Evolutionary conservation across 202 grass and related monocot species (phyloP).

Genomic region (Schoenoplectus tabernaemontani): DNA sequence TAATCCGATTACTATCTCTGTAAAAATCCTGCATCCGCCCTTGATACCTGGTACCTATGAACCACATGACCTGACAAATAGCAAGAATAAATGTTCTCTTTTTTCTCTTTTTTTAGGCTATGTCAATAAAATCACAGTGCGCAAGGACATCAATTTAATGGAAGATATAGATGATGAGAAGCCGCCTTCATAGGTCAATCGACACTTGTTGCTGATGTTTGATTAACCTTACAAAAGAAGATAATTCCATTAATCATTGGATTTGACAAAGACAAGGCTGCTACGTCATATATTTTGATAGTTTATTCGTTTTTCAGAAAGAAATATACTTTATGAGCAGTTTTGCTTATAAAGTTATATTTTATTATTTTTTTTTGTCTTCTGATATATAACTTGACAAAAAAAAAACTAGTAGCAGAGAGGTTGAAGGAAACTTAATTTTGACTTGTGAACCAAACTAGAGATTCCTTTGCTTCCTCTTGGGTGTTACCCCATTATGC

Average conservation of each 20-base stretch:
- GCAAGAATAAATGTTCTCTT: no score
- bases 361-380: conserved; percentile 14
- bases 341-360: neutral
- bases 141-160: conserved; percentile 63
- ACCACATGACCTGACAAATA: no score
- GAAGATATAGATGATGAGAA: conserved; percentile 74
- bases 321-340: conserved; percentile 22
- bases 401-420: conserved; percentile 31
- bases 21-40: no score
- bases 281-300: neutral
- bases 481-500: conserved; percentile 25
- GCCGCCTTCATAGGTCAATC: conserved; percentile 42
- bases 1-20: no score
- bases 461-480: conserved; percentile 44
- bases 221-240: conserved; percentile 1
- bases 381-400: conserved; percentile 16
- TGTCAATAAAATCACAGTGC: conserved; percentile 86
- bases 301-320: neutral
- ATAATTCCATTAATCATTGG: conserved; percentile 28
- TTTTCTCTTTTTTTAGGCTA: conserved; percentile 57
- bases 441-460: conserved; percentile 13
- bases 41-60: no score
- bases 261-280: neutral
- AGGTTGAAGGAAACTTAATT: conserved; percentile 14
- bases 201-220: conserved; percentile 25